phyloP scores from a whole-genome alignment of 2,329 filamentous ascomycete genomes.

The Epichloe brachyelytri region DNA sequence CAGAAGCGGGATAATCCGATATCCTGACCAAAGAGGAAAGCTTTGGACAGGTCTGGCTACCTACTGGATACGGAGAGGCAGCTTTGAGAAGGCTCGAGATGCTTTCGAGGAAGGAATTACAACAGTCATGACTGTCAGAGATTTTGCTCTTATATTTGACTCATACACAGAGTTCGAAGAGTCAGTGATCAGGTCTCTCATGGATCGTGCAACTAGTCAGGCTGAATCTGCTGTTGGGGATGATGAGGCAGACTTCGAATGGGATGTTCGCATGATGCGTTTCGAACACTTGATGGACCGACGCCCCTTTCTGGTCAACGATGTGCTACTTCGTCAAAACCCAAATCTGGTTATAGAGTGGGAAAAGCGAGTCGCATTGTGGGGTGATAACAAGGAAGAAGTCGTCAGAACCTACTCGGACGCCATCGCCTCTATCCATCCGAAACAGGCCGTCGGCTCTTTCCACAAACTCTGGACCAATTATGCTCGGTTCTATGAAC shows the following conservation, averaged over 20 bases:
- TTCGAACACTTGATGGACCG: conserved; percentile 98
- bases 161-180: conserved; percentile 96
- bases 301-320: conserved; percentile 88
- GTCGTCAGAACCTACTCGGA: conserved; percentile 90
- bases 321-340: conserved; percentile 88
- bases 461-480: conserved; percentile 95
- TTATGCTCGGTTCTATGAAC: conserved; percentile 95
- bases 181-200: conserved; percentile 79
- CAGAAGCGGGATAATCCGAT: conserved; percentile 77
- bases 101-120: conserved; percentile 93
- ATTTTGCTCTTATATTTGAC: conserved; percentile 94
- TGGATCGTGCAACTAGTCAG: conserved; percentile 72
- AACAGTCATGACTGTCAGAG: conserved; percentile 95
- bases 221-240: conserved; percentile 68
- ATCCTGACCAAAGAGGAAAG: conserved; percentile 87
- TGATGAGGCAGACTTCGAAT: conserved; percentile 78
- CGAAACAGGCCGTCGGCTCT: conserved; percentile 85
- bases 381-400: conserved; percentile 86
- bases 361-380: conserved; percentile 91
- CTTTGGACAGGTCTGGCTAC: conserved; percentile 90
- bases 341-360: conserved; percentile 93
- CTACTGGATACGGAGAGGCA: conserved; percentile 89
- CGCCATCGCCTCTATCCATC: conserved; percentile 83
- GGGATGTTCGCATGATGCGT: conserved; percentile 93
- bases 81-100: conserved; percentile 85